These are phyloP conservation scores for Aspergillus nidulans DNA, from an alignment of 495 filamentous ascomycete genomes.

Conservation along the genomic window DNA sequence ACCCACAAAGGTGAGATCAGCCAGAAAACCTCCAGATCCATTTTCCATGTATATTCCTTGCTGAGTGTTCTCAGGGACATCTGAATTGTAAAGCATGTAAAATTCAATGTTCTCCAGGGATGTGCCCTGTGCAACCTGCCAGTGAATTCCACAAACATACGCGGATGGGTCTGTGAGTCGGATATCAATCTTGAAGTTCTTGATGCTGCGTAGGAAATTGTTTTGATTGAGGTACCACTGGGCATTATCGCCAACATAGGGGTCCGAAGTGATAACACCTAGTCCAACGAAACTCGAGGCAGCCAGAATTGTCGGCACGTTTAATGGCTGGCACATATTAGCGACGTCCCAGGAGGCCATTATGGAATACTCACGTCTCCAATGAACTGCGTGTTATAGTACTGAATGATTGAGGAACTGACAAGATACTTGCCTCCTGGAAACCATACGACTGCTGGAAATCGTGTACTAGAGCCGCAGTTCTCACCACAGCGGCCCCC, in stretches of 20 bases:
- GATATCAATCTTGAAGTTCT: constrained; percentile 37
- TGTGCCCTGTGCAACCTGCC: constrained; percentile 39
- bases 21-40: constrained; percentile 2
- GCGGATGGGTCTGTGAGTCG: constrained; percentile 13
- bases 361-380: constrained; percentile 36
- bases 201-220: constrained; percentile 34
- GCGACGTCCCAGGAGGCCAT: neutral
- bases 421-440: constrained; percentile 60
- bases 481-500: constrained; percentile 45
- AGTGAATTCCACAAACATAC: constrained; percentile 30
- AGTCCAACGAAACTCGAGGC: constrained; percentile 53
- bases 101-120: constrained; percentile 48
- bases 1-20: constrained; percentile 32
- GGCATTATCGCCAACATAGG: constrained; percentile 74
- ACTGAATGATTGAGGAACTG: constrained; percentile 53
- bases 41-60: constrained; percentile 8
- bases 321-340: constrained; percentile 41
- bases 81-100: constrained; percentile 36
- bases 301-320: constrained; percentile 54
- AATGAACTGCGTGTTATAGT: constrained; percentile 63
- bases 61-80: constrained; percentile 28
- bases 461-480: constrained; percentile 47
- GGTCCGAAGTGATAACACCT: constrained; percentile 59
- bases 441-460: constrained; percentile 51
- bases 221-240: constrained; percentile 27